phyloP scores from a whole-genome alignment of 129 eudicot species.

The Flaveria ramosissima region DNA sequence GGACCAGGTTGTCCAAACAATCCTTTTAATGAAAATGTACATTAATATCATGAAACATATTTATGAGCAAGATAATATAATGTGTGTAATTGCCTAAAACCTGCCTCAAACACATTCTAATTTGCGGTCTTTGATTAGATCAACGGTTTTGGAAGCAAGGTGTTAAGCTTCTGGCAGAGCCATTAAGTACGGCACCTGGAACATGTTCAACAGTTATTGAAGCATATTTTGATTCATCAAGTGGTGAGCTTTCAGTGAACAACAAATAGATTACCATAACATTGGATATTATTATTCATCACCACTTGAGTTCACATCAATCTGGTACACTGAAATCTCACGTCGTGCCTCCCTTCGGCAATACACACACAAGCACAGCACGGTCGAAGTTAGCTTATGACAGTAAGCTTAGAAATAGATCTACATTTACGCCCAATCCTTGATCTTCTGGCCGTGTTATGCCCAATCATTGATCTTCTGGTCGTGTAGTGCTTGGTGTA shows the following conservation, averaged over 20 bases:
- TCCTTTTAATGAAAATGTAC: not conserved
- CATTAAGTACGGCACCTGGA: slow-evolving; percentile 39
- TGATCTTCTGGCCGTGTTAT: too few relatives aligned
- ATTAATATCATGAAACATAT: not conserved
- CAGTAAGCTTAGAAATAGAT: not conserved
- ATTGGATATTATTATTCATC: not conserved
- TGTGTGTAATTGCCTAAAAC: not conserved
- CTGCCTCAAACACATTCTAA: not conserved
- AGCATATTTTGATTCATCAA: slow-evolving; percentile 65
- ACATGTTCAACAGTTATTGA: slow-evolving; percentile 41
- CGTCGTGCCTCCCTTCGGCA: not conserved
- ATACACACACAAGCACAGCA: not conserved
- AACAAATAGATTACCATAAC: not conserved
- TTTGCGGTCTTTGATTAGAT: slow-evolving; percentile 42
- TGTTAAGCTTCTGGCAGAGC: slow-evolving; percentile 64
- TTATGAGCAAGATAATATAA: not conserved
- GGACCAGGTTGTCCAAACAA: slow-evolving; percentile 67
- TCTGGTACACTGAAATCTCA: slow-evolving; percentile 6
- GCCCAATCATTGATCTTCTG: not conserved
- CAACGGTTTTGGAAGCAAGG: slow-evolving; percentile 90
- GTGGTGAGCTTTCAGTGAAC: slow-evolving; percentile 51
- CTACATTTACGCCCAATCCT: too few relatives aligned
- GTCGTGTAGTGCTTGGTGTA: not conserved
- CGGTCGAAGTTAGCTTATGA: not conserved
- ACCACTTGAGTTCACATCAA: slow-evolving; percentile 3